phyloP scores from a whole-genome alignment of 768 basidiomycete species.

The Artomyces pyxidatus region DNA sequence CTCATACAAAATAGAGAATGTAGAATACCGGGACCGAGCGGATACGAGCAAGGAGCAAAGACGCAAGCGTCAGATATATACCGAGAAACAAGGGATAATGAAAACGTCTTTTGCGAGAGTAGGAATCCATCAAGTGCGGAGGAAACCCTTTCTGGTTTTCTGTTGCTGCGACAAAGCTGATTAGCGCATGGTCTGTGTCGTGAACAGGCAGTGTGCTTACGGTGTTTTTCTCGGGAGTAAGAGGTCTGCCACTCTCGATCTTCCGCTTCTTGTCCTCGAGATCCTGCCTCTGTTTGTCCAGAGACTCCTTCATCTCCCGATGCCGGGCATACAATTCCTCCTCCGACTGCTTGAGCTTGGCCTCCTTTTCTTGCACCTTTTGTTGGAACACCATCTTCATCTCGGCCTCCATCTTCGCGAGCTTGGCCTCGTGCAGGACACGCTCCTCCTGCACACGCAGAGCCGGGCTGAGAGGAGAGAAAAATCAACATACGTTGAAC shows the following conservation, averaged over 20 bases:
- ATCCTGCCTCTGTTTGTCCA: conserved; percentile 93
- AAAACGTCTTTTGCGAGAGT: conserved; percentile 21
- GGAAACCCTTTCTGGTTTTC: conserved; percentile 61
- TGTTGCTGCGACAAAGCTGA: conserved; percentile 7
- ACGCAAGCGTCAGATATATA: conserved; percentile 26
- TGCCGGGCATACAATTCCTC: conserved; percentile 98
- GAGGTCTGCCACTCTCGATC: conserved; percentile 87
- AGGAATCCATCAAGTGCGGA: conserved; percentile 44
- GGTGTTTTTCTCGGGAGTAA: conserved; percentile 89
- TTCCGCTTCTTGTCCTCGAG: conserved; percentile 98
- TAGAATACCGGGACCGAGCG: conserved; percentile 34
- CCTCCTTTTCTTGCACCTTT: conserved; percentile 99
- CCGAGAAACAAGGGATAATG: conserved; percentile 18
- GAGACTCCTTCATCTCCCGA: conserved; percentile 98
- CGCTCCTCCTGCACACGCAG: conserved; percentile 96
- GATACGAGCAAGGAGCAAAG: conserved; percentile 31
- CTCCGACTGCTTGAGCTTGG: conserved; percentile 97
- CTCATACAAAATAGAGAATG: conserved; percentile 25
- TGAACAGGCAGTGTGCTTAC: conserved; percentile 37
- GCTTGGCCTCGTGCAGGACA: conserved; percentile 90
- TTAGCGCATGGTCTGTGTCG: conserved; percentile 1
- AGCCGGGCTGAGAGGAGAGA: conserved; percentile 60
- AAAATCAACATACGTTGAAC: conserved; percentile 1
- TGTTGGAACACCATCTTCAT: conserved; percentile 99
- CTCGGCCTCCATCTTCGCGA: conserved; percentile 99